A percentile compares a stretch with the other conserved stretches of the same genome.
These are phyloP conservation scores for Artemisia argyi DNA, from an alignment of 129 eudicot species.

Conservation along the genomic window DNA sequence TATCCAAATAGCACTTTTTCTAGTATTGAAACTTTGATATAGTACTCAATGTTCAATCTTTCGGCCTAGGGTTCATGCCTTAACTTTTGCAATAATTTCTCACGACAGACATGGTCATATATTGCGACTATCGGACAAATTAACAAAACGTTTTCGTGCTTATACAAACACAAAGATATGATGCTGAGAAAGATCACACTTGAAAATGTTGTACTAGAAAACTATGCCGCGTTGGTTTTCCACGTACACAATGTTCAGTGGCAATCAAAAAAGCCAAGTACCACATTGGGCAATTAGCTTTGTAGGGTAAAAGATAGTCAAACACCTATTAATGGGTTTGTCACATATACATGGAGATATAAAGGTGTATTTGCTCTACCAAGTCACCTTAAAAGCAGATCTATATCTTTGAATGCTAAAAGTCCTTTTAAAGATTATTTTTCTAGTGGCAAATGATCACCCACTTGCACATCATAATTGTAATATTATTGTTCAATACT, in stretches of 20 bases:
- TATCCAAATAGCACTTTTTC: too few species aligned
- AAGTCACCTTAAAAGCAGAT: slow-evolving; percentile 46
- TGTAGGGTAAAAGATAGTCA: slow-evolving; percentile 30
- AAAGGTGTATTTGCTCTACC: slow-evolving; percentile 22
- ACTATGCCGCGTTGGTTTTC: slow-evolving; percentile 35
- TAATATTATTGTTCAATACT: too few species aligned
- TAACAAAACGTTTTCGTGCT: slow-evolving; percentile 26
- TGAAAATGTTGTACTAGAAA: slow-evolving; percentile 24
- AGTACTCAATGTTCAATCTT: slow-evolving; percentile 1
- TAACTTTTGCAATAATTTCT: not conserved
- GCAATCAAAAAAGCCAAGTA: slow-evolving; percentile 34
- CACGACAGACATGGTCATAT: slow-evolving; percentile 2
- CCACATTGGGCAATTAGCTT: slow-evolving; percentile 10
- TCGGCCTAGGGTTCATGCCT: slow-evolving; percentile 8
- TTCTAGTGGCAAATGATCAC: slow-evolving; percentile 20
- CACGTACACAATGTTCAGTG: slow-evolving; percentile 23
- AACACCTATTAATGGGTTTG: slow-evolving; percentile 16
- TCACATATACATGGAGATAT: not conserved
- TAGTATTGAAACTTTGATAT: not conserved
- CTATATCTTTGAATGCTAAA: slow-evolving; percentile 33
- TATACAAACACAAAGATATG: slow-evolving; percentile 28
- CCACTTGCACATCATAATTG: slow-evolving; percentile 1
- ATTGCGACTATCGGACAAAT: slow-evolving; percentile 14
- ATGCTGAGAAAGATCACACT: slow-evolving; percentile 44
- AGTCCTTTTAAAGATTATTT: slow-evolving; percentile 14